A percentile compares a stretch with the other conserved stretches of the same genome.
Conservation (phyloP, 306 rosid species). For the Ormosia semicastrata region DNA sequence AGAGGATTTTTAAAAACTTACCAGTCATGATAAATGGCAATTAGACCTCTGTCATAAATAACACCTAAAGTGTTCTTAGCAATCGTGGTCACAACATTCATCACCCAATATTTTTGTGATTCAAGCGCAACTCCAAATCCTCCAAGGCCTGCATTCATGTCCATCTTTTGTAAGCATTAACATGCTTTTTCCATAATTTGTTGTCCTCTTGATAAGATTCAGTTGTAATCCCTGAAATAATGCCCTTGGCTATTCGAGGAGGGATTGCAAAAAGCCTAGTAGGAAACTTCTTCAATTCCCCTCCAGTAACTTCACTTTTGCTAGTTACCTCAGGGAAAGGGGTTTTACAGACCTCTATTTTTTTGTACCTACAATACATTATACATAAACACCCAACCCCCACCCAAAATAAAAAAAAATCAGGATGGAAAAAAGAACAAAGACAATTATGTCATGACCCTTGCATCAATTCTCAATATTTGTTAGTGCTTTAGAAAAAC, state of each 20-base stretch:
- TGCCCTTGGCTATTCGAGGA: constrained; percentile 79
- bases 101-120: no score
- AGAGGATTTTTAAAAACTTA: constrained; percentile 36
- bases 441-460: no score
- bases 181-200: no score
- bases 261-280: constrained; percentile 80
- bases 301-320: constrained; percentile 77
- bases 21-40: constrained; percentile 98
- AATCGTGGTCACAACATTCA: no score
- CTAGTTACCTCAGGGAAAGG: constrained; percentile 65
- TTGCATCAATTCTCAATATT: no score
- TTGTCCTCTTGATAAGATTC: constrained; percentile 85
- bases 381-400: neutral
- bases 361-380: constrained; percentile 65
- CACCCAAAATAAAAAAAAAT: neutral
- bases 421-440: neutral
- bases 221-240: constrained; percentile 59
- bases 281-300: constrained; percentile 79
- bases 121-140: no score
- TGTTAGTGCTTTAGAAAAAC: no score
- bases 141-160: no score
- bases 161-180: no score
- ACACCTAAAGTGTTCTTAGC: no score
- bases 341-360: constrained; percentile 75
- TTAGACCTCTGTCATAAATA: constrained; percentile 90